These are phyloP conservation scores for Arctostaphylos glauca DNA, from an alignment of 148 eudicot species.

Conservation along the genomic window DNA sequence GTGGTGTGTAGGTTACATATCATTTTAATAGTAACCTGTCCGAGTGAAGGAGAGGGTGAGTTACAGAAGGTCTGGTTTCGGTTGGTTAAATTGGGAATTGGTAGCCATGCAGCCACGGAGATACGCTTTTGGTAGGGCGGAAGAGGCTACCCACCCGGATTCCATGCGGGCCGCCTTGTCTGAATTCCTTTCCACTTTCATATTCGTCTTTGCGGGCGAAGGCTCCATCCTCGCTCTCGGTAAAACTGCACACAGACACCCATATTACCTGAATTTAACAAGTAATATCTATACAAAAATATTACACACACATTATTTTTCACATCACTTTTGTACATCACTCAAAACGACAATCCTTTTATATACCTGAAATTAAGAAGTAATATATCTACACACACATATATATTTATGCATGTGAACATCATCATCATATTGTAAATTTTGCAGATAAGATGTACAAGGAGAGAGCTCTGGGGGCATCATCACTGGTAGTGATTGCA, in stretches of 20 bases:
- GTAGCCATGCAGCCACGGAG: conserved; percentile 32
- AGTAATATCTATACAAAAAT: too few species aligned
- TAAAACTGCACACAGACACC: neutral
- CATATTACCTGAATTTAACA: too few species aligned
- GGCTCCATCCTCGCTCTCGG: conserved; percentile 53
- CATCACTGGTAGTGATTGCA: conserved; percentile 55
- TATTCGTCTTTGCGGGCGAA: conserved; percentile 73
- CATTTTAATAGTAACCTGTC: too few species aligned
- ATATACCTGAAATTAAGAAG: neutral
- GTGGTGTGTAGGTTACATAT: neutral
- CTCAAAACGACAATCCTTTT: neutral
- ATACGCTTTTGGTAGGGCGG: conserved; percentile 58
- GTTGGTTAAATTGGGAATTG: neutral
- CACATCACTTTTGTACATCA: too few species aligned
- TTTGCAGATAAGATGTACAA: conserved; percentile 62
- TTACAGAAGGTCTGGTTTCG: neutral
- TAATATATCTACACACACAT: neutral
- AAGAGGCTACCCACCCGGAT: conserved; percentile 66
- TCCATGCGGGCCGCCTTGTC: conserved; percentile 61
- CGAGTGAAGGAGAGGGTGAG: neutral
- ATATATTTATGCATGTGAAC: neutral
- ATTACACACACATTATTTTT: too few species aligned
- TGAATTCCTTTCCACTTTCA: conserved; percentile 61
- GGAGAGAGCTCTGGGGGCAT: conserved; percentile 35
- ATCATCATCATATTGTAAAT: neutral